Conservation (phyloP, 805 yeast genomes). For the Lipomyces japonicus region DNA sequence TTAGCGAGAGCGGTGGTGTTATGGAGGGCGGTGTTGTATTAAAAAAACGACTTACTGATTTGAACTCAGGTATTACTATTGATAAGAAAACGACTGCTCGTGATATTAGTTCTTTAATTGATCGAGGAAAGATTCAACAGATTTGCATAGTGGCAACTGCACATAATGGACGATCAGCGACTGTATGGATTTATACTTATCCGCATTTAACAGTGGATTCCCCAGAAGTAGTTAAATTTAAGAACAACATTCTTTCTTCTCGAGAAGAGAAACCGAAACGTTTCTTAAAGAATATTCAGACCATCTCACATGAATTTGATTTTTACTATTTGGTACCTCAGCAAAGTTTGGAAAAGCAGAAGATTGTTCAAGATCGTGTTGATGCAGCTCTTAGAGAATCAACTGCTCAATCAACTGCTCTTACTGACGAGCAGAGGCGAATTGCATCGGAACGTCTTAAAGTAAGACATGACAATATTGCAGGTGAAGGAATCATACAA, state of each 20-base stretch:
- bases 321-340: constrained; percentile 20
- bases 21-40: constrained; percentile 44
- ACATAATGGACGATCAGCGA: constrained; percentile 20
- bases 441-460: constrained; percentile 18
- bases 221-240: constrained; percentile 28
- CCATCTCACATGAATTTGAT: constrained; percentile 21
- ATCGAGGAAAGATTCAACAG: constrained; percentile 36
- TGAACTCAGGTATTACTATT: constrained; percentile 36
- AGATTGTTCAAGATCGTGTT: constrained; percentile 16
- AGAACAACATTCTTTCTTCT: constrained; percentile 17
- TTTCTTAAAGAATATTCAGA: constrained; percentile 2
- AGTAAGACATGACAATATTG: no score
- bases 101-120: constrained; percentile 42
- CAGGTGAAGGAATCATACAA: no score
- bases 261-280: constrained; percentile 1
- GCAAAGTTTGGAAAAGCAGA: neutral
- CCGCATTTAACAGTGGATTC: constrained; percentile 31
- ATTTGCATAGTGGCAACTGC: constrained; percentile 31
- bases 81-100: constrained; percentile 55
- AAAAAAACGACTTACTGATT: constrained; percentile 42
- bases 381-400: no score
- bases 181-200: constrained; percentile 34
- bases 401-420: constrained; percentile 9
- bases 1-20: constrained; percentile 48
- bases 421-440: constrained; percentile 10